Conservation (phyloP, 2,329 filamentous ascomycete genomes). For the Emmonsia crescens region DNA sequence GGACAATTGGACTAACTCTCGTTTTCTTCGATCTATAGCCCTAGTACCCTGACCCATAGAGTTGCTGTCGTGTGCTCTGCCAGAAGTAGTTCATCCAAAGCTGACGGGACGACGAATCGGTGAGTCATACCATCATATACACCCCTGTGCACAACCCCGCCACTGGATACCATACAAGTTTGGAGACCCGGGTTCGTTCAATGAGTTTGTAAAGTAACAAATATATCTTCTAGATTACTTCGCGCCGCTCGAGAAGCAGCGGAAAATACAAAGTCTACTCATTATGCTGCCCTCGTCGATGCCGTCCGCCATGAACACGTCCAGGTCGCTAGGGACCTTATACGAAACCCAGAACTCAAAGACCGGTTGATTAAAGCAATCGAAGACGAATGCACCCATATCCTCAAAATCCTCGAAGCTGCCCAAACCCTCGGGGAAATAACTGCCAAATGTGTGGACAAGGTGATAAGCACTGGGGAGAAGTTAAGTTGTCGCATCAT, state of each 20-base stretch:
- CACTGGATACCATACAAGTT: neutral
- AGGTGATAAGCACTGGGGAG: slow-evolving; percentile 89
- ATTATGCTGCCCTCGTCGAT: slow-evolving; percentile 65
- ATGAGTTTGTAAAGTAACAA: neutral
- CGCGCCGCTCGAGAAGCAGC: slow-evolving; percentile 42
- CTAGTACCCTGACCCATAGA: slow-evolving; percentile 55
- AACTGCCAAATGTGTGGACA: slow-evolving; percentile 67
- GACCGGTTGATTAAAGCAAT: slow-evolving; percentile 55
- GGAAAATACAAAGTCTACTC: slow-evolving; percentile 36
- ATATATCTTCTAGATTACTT: slow-evolving; percentile 27
- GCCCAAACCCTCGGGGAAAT: slow-evolving; percentile 56
- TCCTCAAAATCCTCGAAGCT: slow-evolving; percentile 62
- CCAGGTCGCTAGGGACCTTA: slow-evolving; percentile 53
- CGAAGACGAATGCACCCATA: slow-evolving; percentile 65
- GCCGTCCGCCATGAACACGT: slow-evolving; percentile 77
- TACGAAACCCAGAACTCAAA: slow-evolving; percentile 48
- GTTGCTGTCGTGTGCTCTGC: slow-evolving; percentile 94
- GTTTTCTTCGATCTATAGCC: slow-evolving; percentile 30
- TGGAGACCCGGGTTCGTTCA: neutral
- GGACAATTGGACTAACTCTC: neutral
- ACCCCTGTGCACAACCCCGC: neutral
- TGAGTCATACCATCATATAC: slow-evolving; percentile 41
- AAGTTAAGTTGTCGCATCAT: slow-evolving; percentile 91
- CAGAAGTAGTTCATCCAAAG: slow-evolving; percentile 85
- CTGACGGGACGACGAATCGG: slow-evolving; percentile 90